Base-by-base conservation (phyloP, 176 grass and related monocot genomes). In the Musa acuminata region DNA sequence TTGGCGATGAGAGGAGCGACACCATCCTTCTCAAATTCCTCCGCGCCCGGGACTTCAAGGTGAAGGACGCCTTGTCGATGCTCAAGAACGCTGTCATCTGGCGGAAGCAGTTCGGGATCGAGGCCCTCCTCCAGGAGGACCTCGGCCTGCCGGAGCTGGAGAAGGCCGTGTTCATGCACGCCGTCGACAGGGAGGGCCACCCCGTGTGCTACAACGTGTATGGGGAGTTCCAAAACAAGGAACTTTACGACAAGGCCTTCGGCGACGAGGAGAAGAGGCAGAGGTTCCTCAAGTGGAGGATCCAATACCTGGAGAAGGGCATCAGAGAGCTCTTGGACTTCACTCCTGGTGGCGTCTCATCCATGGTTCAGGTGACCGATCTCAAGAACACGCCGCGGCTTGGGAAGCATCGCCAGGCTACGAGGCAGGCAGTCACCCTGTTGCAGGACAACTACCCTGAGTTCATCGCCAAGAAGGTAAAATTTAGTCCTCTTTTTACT, bases 381-480 rank as follows among this genome's bases (percentile, higher is more conserved):
- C 85, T 96, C 64, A 96, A 86, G 92, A 96, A 96, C 85, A 83
- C 92, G 27, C 89, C 89, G 22, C 87, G 88, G 74, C 87, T 96
- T 11, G 92, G 92, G 21, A 96, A 96, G 84, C 92, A 96, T 77
- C 89, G 92, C 59, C 50, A 78, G 69, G 92, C 89, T 78, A 96
- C 89, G 51, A 85, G 75, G 43, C 92, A 96, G 83, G 92, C 92
- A 1, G 77, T 96, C 17, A 77, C 89, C 0, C 82, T 96, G 75
- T 84, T 96, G 64, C 92, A 96, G 81, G 92, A 96, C 81, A 96
- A 92, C 81, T 96, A 96, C 77, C 92, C 92, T 26, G 92, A 96
- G 26, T 96, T 96, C 80, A 96, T 96, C 60, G 92, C 92, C 72
- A 96, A 96, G 75, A 96, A 96, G 92, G 92, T 96, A 85, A 6